Percentiles rank a stretch among this genome's conserved stretches.
Evolutionary conservation across 1,284 basidiomycete genomes (phyloP).

Genomic region (Caloboletus inedulis): DNA sequence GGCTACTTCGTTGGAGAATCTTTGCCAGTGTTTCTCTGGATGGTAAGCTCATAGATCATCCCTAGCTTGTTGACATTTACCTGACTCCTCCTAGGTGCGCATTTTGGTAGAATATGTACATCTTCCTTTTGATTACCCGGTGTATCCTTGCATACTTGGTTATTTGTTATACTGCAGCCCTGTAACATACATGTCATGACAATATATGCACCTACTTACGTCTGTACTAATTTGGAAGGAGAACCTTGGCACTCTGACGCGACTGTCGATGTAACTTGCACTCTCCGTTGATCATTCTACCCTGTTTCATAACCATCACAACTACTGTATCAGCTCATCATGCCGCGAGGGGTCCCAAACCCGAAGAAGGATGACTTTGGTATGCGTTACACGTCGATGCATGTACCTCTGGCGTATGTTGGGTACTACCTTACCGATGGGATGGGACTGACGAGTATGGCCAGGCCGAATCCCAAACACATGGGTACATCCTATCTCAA

Average conservation of each 20-base stretch:
- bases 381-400: constrained; percentile 74
- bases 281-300: neutral
- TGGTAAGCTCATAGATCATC: constrained; percentile 54
- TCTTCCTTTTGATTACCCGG: constrained; percentile 1
- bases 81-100: constrained; percentile 35
- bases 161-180: constrained; percentile 15
- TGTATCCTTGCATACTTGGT: constrained; percentile 14
- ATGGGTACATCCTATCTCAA: constrained; percentile 71
- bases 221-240: constrained; percentile 18
- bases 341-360: constrained; percentile 79
- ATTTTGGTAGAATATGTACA: constrained; percentile 46
- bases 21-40: constrained; percentile 95
- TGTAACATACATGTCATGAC: constrained; percentile 21
- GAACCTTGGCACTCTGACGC: neutral
- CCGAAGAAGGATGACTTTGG: constrained; percentile 75
- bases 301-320: neutral
- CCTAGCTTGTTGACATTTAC: neutral
- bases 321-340: constrained; percentile 29
- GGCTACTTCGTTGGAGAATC: constrained; percentile 88
- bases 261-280: neutral
- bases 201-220: neutral
- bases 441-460: constrained; percentile 16
- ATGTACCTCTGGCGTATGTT: constrained; percentile 70
- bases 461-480: constrained; percentile 72
- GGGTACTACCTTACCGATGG: neutral